phyloP scores from a whole-genome alignment of 768 basidiomycete species.

The Pisolithus albus region DNA sequence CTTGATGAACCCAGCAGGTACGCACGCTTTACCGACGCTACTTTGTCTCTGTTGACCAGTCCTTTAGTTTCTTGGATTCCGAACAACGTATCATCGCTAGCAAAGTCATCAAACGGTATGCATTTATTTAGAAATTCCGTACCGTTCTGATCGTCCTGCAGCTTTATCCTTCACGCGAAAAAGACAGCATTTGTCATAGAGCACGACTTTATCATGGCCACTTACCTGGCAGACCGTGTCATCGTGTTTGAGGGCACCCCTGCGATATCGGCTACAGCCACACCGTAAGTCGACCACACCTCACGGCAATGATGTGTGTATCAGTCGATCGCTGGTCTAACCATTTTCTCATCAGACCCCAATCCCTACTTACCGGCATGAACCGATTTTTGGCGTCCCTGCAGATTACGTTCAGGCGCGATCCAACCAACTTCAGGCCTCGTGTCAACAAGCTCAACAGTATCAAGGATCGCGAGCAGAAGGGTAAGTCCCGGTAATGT shows the following conservation, averaged over 20 bases:
- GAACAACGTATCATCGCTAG: conserved; percentile 98
- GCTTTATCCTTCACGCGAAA: conserved; percentile 93
- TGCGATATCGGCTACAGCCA: conserved; percentile 82
- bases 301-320: background rate
- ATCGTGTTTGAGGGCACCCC: conserved; percentile 89
- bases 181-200: conserved; percentile 99
- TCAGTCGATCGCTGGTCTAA: background rate
- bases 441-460: conserved; percentile 82
- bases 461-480: conserved; percentile 86
- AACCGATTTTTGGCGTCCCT: conserved; percentile 94
- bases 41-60: background rate
- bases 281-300: conserved; percentile 53
- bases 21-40: conserved; percentile 13
- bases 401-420: conserved; percentile 97
- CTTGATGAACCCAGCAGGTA: conserved; percentile 90
- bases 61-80: conserved; percentile 82
- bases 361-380: conserved; percentile 94
- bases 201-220: conserved; percentile 99
- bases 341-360: conserved; percentile 51
- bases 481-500: conserved; percentile 41
- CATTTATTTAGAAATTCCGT: background rate
- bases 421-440: conserved; percentile 90
- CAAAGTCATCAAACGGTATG: conserved; percentile 93
- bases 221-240: conserved; percentile 96
- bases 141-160: conserved; percentile 19